Conservation (phyloP, 2,329 filamentous ascomycete genomes). For the Aspergillus oerlinghausenensis region DNA sequence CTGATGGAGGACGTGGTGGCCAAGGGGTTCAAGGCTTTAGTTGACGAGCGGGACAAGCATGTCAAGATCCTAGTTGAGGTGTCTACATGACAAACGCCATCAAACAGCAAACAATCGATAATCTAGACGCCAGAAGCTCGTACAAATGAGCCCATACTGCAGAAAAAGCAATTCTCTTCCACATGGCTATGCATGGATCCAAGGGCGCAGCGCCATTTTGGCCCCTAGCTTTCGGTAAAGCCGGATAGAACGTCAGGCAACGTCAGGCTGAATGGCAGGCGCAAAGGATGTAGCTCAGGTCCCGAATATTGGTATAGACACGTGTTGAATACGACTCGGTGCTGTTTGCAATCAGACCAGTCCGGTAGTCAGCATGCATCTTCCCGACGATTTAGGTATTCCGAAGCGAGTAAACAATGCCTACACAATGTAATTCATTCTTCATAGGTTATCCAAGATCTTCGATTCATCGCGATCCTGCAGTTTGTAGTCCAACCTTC, state of each 20-base stretch:
- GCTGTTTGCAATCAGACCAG: neutral
- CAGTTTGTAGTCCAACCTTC: neutral
- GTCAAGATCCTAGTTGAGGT: constrained; percentile 56
- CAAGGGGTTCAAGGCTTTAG: constrained; percentile 53
- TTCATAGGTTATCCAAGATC: neutral
- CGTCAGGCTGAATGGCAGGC: neutral
- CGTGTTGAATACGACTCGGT: neutral
- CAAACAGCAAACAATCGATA: neutral
- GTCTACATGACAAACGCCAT: constrained; percentile 10
- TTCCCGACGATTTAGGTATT: neutral
- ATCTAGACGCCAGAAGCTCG: neutral
- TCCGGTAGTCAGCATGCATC: neutral
- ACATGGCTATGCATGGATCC: neutral
- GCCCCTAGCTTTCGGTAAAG: neutral
- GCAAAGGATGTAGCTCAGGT: neutral
- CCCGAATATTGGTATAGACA: neutral
- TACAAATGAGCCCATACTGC: neutral
- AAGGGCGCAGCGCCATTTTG: too few species aligned
- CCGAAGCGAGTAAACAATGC: neutral
- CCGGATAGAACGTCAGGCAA: neutral
- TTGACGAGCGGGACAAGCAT: constrained; percentile 58
- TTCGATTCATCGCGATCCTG: neutral
- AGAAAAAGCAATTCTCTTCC: neutral
- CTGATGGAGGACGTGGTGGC: constrained; percentile 54
- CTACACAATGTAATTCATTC: neutral